These are phyloP conservation scores for Rosa hybrid DNA, from an alignment of 331 rosid species.

Conservation along the genomic window DNA sequence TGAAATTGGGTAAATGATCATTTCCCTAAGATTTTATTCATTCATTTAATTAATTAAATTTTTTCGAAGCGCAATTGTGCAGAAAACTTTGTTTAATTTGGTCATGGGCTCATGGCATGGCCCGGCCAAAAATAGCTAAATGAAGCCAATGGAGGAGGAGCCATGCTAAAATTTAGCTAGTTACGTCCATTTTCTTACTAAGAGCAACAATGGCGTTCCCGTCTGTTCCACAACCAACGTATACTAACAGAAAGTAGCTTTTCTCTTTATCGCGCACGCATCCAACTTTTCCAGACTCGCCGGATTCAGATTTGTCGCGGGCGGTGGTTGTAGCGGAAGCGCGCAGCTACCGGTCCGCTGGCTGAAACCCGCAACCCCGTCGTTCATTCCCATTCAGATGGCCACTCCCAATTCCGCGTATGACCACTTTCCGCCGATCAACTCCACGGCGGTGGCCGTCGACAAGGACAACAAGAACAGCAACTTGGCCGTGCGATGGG, in stretches of 20 bases:
- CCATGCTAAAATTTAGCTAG: conserved; percentile 11
- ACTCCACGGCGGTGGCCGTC: conserved; percentile 72
- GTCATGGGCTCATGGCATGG: neutral
- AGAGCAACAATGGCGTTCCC: conserved; percentile 16
- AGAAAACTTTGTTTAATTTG: neutral
- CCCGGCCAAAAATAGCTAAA: conserved; percentile 33
- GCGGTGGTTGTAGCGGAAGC: conserved; percentile 2
- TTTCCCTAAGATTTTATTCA: too few relatives aligned
- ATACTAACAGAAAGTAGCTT: neutral
- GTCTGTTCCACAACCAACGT: neutral
- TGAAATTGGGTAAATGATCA: too few relatives aligned
- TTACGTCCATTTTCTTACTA: conserved; percentile 27
- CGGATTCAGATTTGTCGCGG: neutral
- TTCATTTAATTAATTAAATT: too few relatives aligned
- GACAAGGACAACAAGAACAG: conserved; percentile 88
- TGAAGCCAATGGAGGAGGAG: conserved; percentile 35
- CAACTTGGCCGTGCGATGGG: conserved; percentile 73
- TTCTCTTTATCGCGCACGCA: neutral
- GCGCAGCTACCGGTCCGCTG: neutral
- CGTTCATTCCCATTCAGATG: neutral
- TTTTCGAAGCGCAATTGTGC: neutral
- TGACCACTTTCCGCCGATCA: conserved; percentile 29
- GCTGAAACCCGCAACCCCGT: neutral
- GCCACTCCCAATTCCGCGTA: conserved; percentile 37
- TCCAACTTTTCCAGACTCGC: neutral